Percentiles rank a stretch among this genome's conserved stretches.
phyloP scores from a whole-genome alignment of 2,329 filamentous ascomycete species.

The Fusarium denticulatum region DNA sequence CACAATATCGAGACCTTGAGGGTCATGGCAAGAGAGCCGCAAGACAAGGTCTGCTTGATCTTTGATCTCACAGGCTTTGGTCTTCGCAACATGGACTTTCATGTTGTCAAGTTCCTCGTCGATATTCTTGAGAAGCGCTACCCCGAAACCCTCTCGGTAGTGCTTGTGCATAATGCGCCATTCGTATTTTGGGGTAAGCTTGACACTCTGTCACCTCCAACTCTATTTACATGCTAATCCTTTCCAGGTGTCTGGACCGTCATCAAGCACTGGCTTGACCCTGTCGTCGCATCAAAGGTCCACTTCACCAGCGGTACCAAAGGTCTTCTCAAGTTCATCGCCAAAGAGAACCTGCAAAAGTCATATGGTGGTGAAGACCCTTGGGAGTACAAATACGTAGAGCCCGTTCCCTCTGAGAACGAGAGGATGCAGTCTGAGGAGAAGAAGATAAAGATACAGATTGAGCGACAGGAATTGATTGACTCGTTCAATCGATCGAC shows the following conservation, averaged over 20 bases:
- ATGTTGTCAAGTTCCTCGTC: constrained; percentile 81
- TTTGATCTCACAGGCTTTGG: constrained; percentile 79
- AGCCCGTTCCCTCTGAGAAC: constrained; percentile 70
- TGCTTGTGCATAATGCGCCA: constrained; percentile 79
- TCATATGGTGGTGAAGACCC: constrained; percentile 74
- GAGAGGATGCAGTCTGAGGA: constrained; percentile 47
- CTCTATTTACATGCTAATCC: not conserved
- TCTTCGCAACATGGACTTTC: constrained; percentile 80
- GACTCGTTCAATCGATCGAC: constrained; percentile 61
- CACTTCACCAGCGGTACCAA: constrained; percentile 72
- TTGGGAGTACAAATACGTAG: constrained; percentile 72
- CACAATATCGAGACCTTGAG: constrained; percentile 53
- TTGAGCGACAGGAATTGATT: constrained; percentile 62
- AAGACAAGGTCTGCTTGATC: constrained; percentile 55
- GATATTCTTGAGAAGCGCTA: constrained; percentile 84
- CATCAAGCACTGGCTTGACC: constrained; percentile 80
- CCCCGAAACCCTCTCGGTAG: constrained; percentile 75
- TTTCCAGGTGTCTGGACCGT: constrained; percentile 63
- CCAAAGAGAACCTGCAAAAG: constrained; percentile 63
- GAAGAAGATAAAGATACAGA: constrained; percentile 59
- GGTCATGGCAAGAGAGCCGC: constrained; percentile 37
- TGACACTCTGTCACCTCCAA: accelerated
- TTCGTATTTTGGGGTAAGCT: constrained; percentile 69
- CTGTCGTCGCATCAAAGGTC: constrained; percentile 77
- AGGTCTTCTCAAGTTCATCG: constrained; percentile 71